Percentiles rank a stretch among this genome's conserved stretches.
phyloP scores from a whole-genome alignment of 2,329 filamentous ascomycete species.

The Orbilia quercus region DNA sequence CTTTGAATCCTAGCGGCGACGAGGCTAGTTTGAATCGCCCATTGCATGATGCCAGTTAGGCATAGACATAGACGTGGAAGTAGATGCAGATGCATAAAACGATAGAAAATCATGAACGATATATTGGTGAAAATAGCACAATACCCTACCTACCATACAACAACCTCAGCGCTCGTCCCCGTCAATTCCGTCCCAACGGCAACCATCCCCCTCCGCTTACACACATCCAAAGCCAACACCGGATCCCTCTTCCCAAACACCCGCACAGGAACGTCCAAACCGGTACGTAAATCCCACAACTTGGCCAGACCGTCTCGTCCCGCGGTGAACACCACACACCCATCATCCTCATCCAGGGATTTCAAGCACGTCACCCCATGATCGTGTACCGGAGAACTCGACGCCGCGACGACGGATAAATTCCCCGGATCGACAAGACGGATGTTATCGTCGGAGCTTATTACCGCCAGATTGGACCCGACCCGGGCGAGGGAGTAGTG shows the following conservation, averaged over 20 bases:
- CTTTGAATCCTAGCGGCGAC: too few species aligned
- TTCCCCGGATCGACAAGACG: constrained; percentile 72
- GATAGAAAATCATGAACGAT: constrained; percentile 1
- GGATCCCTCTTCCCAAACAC: constrained; percentile 65
- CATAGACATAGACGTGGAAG: too few species aligned
- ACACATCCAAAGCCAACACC: constrained; percentile 75
- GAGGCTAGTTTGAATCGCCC: constrained; percentile 7
- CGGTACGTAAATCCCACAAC: constrained; percentile 73
- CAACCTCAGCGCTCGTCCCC: constrained; percentile 72
- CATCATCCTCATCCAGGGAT: constrained; percentile 68
- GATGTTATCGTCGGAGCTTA: constrained; percentile 77
- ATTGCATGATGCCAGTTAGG: constrained; percentile 60
- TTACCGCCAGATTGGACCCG: constrained; percentile 69
- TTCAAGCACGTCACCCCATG: constrained; percentile 74
- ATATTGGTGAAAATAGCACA: constrained; percentile 51
- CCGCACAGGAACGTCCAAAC: constrained; percentile 65
- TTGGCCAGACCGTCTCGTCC: constrained; percentile 77
- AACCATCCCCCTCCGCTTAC: constrained; percentile 69
- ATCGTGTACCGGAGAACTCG: constrained; percentile 68
- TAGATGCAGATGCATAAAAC: too few species aligned
- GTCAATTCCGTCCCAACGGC: constrained; percentile 79
- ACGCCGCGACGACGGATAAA: constrained; percentile 68
- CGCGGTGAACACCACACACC: constrained; percentile 72
- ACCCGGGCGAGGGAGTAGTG: constrained; percentile 71
- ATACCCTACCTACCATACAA: constrained; percentile 75